phyloP scores from a whole-genome alignment of 805 yeast species.

The Brettanomyces bruxellensis region DNA sequence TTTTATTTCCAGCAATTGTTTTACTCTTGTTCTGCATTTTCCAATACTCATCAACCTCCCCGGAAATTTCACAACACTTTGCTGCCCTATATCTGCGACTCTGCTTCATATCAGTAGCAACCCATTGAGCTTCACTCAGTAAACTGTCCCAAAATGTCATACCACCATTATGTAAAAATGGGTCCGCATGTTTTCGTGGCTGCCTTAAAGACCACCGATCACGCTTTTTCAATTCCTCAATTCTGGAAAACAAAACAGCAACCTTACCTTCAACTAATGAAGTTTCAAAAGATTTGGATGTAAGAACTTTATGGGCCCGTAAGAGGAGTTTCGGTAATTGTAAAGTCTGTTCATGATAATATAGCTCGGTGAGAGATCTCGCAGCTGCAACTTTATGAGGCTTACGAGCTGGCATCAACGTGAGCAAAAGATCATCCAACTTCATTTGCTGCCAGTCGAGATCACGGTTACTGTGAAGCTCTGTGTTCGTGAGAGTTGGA shows the following conservation, averaged over 20 bases:
- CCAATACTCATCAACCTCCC: conserved; percentile 74
- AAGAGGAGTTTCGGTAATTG: conserved; percentile 78
- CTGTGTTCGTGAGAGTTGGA: conserved; percentile 18
- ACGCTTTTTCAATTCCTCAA: conserved; percentile 82
- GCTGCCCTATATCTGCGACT: conserved; percentile 61
- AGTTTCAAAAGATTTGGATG: conserved; percentile 78
- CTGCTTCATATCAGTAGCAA: conserved; percentile 70
- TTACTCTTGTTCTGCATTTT: conserved; percentile 5
- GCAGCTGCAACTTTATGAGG: conserved; percentile 50
- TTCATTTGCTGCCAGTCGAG: conserved; percentile 30
- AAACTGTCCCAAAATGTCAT: conserved; percentile 65
- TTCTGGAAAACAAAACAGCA: conserved; percentile 80
- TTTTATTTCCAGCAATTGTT: no score
- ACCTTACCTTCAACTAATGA: conserved; percentile 86
- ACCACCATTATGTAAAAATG: conserved; percentile 33
- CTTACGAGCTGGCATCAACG: conserved; percentile 39
- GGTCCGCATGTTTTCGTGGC: conserved; percentile 64
- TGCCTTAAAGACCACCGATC: conserved; percentile 90
- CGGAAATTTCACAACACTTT: conserved; percentile 60
- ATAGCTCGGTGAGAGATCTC: conserved; percentile 73
- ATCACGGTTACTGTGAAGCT: conserved; percentile 22
- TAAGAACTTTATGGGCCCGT: conserved; percentile 75
- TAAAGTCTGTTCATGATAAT: conserved; percentile 78
- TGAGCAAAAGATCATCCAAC: conserved; percentile 33
- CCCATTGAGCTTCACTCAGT: conserved; percentile 75